phyloP scores from a whole-genome alignment of 305 asterid species.

The Rubia occidens region DNA sequence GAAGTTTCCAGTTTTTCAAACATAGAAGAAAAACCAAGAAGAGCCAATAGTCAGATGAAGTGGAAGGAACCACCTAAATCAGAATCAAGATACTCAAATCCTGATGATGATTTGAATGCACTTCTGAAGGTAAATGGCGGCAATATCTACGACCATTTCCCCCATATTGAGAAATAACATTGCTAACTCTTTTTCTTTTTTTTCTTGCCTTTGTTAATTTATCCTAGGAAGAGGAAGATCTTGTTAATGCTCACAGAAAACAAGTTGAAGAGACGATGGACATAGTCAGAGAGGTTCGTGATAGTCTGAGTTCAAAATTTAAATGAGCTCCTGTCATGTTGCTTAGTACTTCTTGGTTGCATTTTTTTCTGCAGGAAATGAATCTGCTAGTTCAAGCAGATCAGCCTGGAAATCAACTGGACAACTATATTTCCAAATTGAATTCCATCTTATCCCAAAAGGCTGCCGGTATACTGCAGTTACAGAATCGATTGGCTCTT shows the following conservation, averaged over 20 bases:
- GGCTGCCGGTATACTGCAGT: constrained; percentile 70
- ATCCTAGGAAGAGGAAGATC: constrained; percentile 88
- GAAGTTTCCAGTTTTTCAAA: constrained; percentile 35
- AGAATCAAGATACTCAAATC: constrained; percentile 43
- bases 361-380: constrained; percentile 63
- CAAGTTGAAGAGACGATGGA: constrained; percentile 98
- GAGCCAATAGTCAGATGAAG: constrained; percentile 46
- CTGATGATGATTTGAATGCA: constrained; percentile 59
- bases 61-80: constrained; percentile 63
- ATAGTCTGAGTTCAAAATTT: constrained; percentile 4
- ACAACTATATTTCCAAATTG: constrained; percentile 62
- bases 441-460: constrained; percentile 79
- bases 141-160: constrained; percentile 5
- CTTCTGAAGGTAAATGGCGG: constrained; percentile 53
- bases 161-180: not conserved
- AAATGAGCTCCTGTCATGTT: not conserved
- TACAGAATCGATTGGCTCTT: constrained; percentile 75
- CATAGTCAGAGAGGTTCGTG: constrained; percentile 78
- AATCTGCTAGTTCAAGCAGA: constrained; percentile 88
- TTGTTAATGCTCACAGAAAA: constrained; percentile 83
- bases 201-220: not conserved
- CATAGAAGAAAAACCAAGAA: constrained; percentile 48
- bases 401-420: constrained; percentile 88
- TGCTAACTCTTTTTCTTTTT: not conserved
- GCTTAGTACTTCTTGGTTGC: not conserved